Conservation (phyloP, 2,329 filamentous ascomycete genomes). For the Microcyclospora tardicrescens region DNA sequence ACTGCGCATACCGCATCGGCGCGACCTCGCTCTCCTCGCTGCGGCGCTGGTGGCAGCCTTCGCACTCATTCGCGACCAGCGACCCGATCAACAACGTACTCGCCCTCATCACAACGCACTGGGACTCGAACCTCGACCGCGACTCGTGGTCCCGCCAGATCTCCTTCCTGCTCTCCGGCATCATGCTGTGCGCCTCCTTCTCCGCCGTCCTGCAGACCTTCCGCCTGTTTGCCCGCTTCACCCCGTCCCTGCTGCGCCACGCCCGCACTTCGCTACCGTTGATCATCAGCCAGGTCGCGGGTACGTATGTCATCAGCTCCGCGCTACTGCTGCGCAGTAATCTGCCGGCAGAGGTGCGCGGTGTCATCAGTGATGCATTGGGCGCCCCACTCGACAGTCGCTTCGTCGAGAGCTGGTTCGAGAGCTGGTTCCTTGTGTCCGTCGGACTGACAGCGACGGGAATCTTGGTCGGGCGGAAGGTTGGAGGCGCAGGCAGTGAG, state of each 20-base stretch:
- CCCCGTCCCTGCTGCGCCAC: conserved; percentile 57
- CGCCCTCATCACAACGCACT: conserved; percentile 67
- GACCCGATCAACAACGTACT: conserved; percentile 79
- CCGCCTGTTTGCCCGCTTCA: conserved; percentile 63
- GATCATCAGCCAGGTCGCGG: conserved; percentile 65
- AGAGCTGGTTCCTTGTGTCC: conserved; percentile 68
- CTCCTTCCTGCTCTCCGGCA: conserved; percentile 67
- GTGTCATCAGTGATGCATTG: conserved; percentile 63
- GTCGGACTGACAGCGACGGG: conserved; percentile 55
- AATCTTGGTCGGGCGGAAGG: conserved; percentile 57
- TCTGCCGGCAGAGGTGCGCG: conserved; percentile 62
- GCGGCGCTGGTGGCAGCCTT: conserved; percentile 39
- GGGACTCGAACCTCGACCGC: conserved; percentile 71
- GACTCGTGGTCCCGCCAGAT: conserved; percentile 75
- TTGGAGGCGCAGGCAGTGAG: conserved; percentile 29
- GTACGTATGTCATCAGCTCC: conserved; percentile 73
- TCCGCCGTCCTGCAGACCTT: conserved; percentile 78
- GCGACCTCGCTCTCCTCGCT: conserved; percentile 58
- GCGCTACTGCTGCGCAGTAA: conserved; percentile 66
- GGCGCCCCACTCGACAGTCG: conserved; percentile 60
- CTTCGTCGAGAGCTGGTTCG: conserved; percentile 75
- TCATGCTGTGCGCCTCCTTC: conserved; percentile 71
- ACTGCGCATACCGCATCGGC: conserved; percentile 72
- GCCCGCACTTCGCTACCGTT: conserved; percentile 68
- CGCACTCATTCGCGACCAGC: conserved; percentile 48